These are phyloP conservation scores for Apodospora peruviana DNA, from an alignment of 495 filamentous ascomycete species.

Conservation along the genomic window DNA sequence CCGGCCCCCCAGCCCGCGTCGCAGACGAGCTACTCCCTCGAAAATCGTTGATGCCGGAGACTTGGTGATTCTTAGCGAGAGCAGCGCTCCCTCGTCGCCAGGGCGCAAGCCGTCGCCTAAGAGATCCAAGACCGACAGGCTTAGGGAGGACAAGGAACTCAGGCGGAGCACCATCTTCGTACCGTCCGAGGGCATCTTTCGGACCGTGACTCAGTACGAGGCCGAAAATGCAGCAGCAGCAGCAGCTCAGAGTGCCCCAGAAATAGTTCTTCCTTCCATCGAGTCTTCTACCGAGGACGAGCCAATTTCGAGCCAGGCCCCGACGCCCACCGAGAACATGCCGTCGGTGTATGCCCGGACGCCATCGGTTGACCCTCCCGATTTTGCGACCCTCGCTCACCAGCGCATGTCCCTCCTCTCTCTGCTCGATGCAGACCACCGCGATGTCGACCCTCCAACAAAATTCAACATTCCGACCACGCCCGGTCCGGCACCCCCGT, in stretches of 20 bases:
- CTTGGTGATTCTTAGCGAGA: slow-evolving; percentile 35
- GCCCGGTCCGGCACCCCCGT: slow-evolving; percentile 14
- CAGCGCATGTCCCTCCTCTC: slow-evolving; percentile 48
- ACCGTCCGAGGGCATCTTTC: slow-evolving; percentile 46
- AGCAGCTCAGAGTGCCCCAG: not conserved
- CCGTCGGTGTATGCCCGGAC: slow-evolving; percentile 28
- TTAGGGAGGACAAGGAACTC: slow-evolving; percentile 16
- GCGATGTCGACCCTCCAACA: slow-evolving; percentile 19
- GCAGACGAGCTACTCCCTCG: slow-evolving; percentile 22
- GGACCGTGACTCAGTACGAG: slow-evolving; percentile 44
- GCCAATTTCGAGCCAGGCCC: slow-evolving; percentile 17
- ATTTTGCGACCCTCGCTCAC: slow-evolving; percentile 37
- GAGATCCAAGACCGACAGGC: slow-evolving; percentile 24
- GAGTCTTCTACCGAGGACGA: not conserved
- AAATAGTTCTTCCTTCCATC: not conserved
- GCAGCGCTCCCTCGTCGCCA: slow-evolving; percentile 8
- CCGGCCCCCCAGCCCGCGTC: slow-evolving; percentile 15
- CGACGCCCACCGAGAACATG: slow-evolving; percentile 18
- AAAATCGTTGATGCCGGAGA: slow-evolving; percentile 37
- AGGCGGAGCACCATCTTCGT: slow-evolving; percentile 41
- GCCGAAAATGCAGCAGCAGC: slow-evolving; percentile 10
- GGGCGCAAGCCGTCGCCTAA: slow-evolving; percentile 11
- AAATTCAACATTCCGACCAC: slow-evolving; percentile 33
- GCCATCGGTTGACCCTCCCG: slow-evolving; percentile 46
- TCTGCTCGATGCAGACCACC: slow-evolving; percentile 46